Conservation (phyloP, 2,329 filamentous ascomycete genomes). For the Zymoseptoria crescenta region DNA sequence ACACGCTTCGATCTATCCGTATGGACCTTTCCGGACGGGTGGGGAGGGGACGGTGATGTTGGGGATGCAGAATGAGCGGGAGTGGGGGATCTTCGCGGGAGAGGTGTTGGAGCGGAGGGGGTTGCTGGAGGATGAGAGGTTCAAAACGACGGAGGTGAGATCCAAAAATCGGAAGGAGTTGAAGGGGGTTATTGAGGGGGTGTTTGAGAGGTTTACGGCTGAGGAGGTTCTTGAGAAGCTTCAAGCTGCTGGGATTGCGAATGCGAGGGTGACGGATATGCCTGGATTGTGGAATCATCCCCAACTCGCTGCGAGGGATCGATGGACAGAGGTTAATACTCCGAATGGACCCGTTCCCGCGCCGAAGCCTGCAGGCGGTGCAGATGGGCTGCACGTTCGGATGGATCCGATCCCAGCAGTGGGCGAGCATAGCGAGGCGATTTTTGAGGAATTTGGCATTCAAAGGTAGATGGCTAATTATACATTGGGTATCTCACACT, state of each 20-base stretch:
- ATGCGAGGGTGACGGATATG: conserved; percentile 50
- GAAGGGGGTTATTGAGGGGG: conserved; percentile 38
- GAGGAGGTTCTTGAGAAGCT: conserved; percentile 38
- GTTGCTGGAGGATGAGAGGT: conserved; percentile 41
- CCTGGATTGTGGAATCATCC: conserved; percentile 48
- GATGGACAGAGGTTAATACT: conserved; percentile 47
- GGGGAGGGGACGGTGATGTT: conserved; percentile 46
- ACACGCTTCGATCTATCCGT: conserved; percentile 50
- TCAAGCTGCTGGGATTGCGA: conserved; percentile 46
- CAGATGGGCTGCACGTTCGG: conserved; percentile 26
- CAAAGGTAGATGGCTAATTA: conserved; percentile 3
- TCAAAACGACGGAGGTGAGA: conserved; percentile 41
- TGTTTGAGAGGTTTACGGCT: conserved; percentile 35
- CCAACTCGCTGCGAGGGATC: conserved; percentile 43
- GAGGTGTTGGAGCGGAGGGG: conserved; percentile 39
- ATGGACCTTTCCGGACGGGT: conserved; percentile 47
- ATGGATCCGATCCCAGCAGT: conserved; percentile 43
- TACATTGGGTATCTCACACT: neutral
- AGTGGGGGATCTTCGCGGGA: conserved; percentile 45
- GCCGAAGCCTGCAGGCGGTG: conserved; percentile 44
- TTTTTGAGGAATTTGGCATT: conserved; percentile 39
- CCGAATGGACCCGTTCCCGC: conserved; percentile 41
- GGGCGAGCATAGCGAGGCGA: conserved; percentile 45
- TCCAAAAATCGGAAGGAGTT: conserved; percentile 42
- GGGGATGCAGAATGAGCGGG: conserved; percentile 51